Base-by-base conservation (phyloP, 192 early-diverging fungal species). In the Linnemannia zychae region DNA sequence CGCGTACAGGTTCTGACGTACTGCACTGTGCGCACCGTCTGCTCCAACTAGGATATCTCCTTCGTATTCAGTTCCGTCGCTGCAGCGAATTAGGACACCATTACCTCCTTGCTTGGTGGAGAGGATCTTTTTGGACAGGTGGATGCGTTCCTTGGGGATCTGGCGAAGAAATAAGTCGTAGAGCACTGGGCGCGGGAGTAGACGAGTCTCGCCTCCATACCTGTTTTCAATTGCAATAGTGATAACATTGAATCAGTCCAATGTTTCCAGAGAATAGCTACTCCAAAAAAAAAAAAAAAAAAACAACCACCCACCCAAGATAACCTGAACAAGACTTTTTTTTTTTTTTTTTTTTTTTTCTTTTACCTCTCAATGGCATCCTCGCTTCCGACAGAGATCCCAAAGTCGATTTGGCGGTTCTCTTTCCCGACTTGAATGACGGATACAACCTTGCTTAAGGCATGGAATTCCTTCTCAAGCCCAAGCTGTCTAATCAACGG, bases 41-140 rank as follows among this genome's bases (percentile, higher is more conserved):
- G 78, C 77, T 37, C 83, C 87, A 0, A 88, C 83, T 4, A 88
- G 53, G 18, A 86, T 48, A 34, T 74, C 74, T 6, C 87, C 87
- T 44, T 65, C 53, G 9, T 57, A 18, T 6, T n/a, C 22, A 0
- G 76, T 57, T 0, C 69, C 52, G 40, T 88, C 87, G 4, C 67
- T 40, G 49, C 66, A 82, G 11, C 13, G 57, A 46, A 81, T 75
- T 38, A 46, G 40, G 20, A 88, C 71, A 22, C 74, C 80, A 38
- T 75, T 48, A 1, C 82, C 73, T 38, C 65, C 16, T 60, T 67
- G 52, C 3, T 44, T 9, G 9, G 40, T 44, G 49, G 49, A 18
- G 4, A 74, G 52, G 18, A 81, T 50, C 34, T 57, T 65, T 18
- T 87, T 82, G 7, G 37, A 50, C 31, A 78, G 50, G 28, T 80